phyloP scores from a whole-genome alignment of 306 rosid genomes.

The Potentilla sterilis region DNA sequence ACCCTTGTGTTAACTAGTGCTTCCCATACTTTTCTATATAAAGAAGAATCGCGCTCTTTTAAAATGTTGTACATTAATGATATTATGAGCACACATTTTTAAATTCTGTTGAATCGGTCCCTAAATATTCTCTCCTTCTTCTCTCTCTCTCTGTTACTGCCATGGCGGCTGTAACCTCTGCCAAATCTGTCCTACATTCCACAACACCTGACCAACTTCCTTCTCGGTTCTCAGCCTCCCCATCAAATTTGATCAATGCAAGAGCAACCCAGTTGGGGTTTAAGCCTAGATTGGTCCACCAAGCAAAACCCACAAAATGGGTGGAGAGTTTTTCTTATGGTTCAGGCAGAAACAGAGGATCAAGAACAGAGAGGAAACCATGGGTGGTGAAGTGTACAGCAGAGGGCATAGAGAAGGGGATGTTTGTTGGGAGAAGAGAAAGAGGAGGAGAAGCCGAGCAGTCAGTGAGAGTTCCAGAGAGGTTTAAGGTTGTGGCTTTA shows the following conservation, averaged over 20 bases:
- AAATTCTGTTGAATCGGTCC: not conserved
- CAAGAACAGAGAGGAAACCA: slow-evolving; percentile 21
- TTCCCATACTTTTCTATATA: not conserved
- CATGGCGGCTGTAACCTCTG: slow-evolving; percentile 45
- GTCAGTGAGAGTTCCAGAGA: slow-evolving; percentile 51
- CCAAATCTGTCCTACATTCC: slow-evolving; percentile 20
- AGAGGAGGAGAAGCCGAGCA: slow-evolving; percentile 26
- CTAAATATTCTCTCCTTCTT: not conserved
- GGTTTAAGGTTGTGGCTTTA: slow-evolving; percentile 71
- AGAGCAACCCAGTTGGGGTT: slow-evolving; percentile 37
- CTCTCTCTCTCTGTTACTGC: not conserved
- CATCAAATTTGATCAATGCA: slow-evolving; percentile 25
- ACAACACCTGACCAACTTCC: slow-evolving; percentile 7
- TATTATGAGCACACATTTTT: not conserved
- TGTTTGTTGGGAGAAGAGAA: slow-evolving; percentile 41
- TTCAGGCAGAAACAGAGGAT: slow-evolving; percentile 10
- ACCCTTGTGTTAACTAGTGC: not conserved
- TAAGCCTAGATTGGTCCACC: slow-evolving; percentile 22
- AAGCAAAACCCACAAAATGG: slow-evolving; percentile 28
- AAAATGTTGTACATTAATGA: not conserved
- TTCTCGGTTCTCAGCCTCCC: slow-evolving; percentile 23
- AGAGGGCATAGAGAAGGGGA: slow-evolving; percentile 63
- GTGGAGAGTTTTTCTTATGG: not conserved
- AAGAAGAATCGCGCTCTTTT: not conserved
- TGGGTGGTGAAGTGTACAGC: slow-evolving; percentile 49